Conservation (phyloP, 1,284 basidiomycete species). For the Omphalotus olearius region DNA sequence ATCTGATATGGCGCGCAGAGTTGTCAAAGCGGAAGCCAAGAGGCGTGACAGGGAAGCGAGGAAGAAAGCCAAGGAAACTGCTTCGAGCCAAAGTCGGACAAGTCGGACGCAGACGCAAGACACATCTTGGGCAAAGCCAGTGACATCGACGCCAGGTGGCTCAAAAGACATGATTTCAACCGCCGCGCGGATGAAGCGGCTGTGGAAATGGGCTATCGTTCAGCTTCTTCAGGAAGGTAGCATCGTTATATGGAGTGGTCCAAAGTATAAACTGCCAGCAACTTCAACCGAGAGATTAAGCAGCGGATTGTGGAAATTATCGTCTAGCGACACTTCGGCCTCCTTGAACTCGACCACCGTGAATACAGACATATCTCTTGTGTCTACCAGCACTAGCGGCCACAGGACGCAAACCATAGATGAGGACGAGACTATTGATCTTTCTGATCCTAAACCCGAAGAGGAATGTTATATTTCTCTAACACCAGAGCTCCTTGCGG, state of each 20-base stretch:
- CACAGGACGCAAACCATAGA: conserved; percentile 20
- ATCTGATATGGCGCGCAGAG: conserved; percentile 51
- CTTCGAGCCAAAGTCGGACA: conserved; percentile 9
- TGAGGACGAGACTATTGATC: conserved; percentile 36
- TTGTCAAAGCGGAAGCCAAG: conserved; percentile 54
- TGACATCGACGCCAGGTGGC: neutral
- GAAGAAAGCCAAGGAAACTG: conserved; percentile 28
- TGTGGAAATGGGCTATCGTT: conserved; percentile 60
- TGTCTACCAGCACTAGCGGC: conserved; percentile 7
- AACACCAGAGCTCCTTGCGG: conserved; percentile 44
- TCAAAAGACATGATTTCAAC: neutral
- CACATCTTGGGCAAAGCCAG: neutral
- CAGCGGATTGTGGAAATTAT: conserved; percentile 38
- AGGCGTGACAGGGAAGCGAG: conserved; percentile 42
- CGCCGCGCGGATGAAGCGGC: conserved; percentile 49
- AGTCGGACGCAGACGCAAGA: neutral
- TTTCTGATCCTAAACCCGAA: conserved; percentile 54
- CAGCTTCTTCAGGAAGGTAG: conserved; percentile 62
- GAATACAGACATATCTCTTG: conserved; percentile 3
- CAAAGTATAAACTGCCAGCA: conserved; percentile 28
- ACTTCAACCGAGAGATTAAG: conserved; percentile 19
- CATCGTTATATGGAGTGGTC: conserved; percentile 64
- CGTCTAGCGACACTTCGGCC: conserved; percentile 23
- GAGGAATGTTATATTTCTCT: conserved; percentile 67
- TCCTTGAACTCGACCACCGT: conserved; percentile 21